phyloP scores from a whole-genome alignment of 2,329 filamentous ascomycete species.

The Tolypocladium amazonense region DNA sequence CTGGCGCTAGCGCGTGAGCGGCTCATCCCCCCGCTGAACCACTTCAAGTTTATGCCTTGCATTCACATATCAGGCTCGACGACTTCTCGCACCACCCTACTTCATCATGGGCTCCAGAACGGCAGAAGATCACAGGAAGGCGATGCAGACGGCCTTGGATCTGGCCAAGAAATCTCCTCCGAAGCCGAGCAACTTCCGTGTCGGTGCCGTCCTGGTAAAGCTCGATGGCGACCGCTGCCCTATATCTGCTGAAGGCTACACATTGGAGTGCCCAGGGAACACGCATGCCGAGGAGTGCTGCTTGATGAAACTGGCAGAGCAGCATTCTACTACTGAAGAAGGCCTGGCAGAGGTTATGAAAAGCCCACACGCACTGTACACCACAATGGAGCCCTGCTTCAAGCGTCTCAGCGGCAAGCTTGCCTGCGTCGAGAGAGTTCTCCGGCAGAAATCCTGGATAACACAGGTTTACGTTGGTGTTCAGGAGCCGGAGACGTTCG shows the following conservation, averaged over 20 bases:
- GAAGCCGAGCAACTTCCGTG: slow-evolving; percentile 83
- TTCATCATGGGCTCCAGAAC: slow-evolving; percentile 12
- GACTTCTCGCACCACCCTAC: neutral
- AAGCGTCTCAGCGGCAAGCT: slow-evolving; percentile 63
- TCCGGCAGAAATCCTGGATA: slow-evolving; percentile 52
- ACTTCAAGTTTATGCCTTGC: neutral
- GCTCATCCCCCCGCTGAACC: neutral
- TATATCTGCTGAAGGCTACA: slow-evolving; percentile 75
- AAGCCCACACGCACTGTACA: slow-evolving; percentile 54
- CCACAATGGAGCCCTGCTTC: slow-evolving; percentile 83
- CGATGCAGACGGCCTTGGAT: slow-evolving; percentile 63
- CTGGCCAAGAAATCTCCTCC: slow-evolving; percentile 71
- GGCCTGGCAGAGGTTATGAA: slow-evolving; percentile 32
- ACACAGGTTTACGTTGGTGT: slow-evolving; percentile 79
- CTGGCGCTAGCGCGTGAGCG: neutral
- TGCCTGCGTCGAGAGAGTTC: slow-evolving; percentile 70
- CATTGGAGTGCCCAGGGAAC: slow-evolving; percentile 81
- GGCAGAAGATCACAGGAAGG: slow-evolving; percentile 31
- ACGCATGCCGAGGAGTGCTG: slow-evolving; percentile 96
- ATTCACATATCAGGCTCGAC: neutral
- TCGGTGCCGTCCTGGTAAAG: slow-evolving; percentile 79
- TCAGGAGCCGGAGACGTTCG: slow-evolving; percentile 82
- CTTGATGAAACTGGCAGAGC: slow-evolving; percentile 57
- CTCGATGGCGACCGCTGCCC: slow-evolving; percentile 30
- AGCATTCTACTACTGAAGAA: slow-evolving; percentile 40